phyloP scores from a whole-genome alignment of 805 yeast genomes.

The Vanderwaltozyma polyspora region DNA sequence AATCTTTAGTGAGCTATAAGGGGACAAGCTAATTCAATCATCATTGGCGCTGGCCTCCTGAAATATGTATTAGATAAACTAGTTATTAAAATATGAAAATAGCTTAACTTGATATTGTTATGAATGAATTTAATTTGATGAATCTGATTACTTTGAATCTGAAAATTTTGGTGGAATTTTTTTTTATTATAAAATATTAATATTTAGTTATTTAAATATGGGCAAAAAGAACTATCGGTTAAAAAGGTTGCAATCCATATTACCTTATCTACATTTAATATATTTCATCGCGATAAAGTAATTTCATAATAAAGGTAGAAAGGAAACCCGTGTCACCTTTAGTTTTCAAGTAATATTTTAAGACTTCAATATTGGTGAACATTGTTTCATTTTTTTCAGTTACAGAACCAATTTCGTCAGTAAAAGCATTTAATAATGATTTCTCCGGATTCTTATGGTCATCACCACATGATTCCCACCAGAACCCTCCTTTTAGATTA shows the following conservation, averaged over 20 bases:
- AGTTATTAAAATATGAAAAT: no score
- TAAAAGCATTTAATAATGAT: constrained; percentile 38
- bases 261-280: no score
- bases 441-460: constrained; percentile 20
- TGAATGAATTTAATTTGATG: no score
- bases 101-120: no score
- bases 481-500: constrained; percentile 73
- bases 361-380: constrained; percentile 8
- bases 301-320: neutral
- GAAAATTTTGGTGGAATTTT: no score
- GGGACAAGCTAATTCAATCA: neutral
- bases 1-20: neutral
- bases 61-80: no score
- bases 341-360: constrained; percentile 11
- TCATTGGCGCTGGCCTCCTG: no score
- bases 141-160: no score
- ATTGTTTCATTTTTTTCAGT: constrained; percentile 7
- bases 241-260: no score
- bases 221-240: no score
- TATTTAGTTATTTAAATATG: no score
- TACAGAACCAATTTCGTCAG: constrained; percentile 17
- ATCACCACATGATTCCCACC: constrained; percentile 93
- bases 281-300: neutral
- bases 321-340: constrained; percentile 13
- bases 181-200: no score